Conservation (phyloP, 2,329 filamentous ascomycete species). For the Calycina herbarum region DNA sequence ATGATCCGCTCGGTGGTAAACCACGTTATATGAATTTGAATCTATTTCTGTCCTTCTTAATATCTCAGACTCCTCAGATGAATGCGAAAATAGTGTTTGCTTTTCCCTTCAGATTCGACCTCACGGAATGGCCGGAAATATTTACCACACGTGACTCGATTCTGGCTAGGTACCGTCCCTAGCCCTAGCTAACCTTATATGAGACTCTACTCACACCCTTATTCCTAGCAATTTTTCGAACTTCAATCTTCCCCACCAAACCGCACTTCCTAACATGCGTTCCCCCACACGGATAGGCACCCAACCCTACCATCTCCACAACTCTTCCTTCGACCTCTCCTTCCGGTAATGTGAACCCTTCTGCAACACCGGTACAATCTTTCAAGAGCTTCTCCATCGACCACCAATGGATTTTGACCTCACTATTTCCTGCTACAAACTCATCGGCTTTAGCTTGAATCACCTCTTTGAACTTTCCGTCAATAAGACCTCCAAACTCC, state of each 20-base stretch:
- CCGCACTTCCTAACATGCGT: slow-evolving; percentile 66
- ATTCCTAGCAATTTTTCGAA: slow-evolving; percentile 65
- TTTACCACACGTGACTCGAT: no score
- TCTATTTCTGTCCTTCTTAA: no score
- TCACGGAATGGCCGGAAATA: no score
- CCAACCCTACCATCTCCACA: slow-evolving; percentile 67
- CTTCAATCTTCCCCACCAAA: slow-evolving; percentile 52
- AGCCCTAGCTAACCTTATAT: slow-evolving; percentile 7
- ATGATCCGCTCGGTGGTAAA: no score
- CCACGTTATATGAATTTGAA: no score
- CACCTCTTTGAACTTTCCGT: slow-evolving; percentile 58
- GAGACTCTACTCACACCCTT: slow-evolving; percentile 62
- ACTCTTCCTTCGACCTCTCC: slow-evolving; percentile 58
- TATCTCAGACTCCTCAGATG: no score
- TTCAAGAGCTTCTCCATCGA: slow-evolving; percentile 44
- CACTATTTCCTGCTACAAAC: slow-evolving; percentile 54
- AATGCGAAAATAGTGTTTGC: no score
- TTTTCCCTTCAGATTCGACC: no score
- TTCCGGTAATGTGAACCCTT: slow-evolving; percentile 50
- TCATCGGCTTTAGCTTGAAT: slow-evolving; percentile 65
- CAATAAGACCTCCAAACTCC: slow-evolving; percentile 68
- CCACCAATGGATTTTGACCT: slow-evolving; percentile 68
- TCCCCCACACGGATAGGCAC: slow-evolving; percentile 72
- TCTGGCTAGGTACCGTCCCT: no score
- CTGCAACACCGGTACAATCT: slow-evolving; percentile 51